A percentile compares a stretch with the other conserved stretches of the same genome.
These are phyloP conservation scores for Leptographium wingfieldii DNA, from an alignment of 2,329 filamentous ascomycete species.

Conservation along the genomic window DNA sequence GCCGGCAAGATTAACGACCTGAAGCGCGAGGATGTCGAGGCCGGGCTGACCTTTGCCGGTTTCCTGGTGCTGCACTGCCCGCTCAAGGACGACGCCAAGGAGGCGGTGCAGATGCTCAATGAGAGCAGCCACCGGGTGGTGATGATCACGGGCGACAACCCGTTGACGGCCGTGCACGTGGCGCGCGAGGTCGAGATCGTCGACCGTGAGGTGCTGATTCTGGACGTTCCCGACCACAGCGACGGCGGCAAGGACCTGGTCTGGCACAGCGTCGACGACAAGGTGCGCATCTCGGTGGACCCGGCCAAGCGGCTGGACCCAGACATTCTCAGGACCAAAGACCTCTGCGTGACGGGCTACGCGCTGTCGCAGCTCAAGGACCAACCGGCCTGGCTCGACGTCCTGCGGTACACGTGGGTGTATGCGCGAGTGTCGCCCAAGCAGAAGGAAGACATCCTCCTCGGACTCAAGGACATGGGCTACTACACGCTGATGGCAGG, in stretches of 20 bases:
- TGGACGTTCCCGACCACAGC: constrained; percentile 89
- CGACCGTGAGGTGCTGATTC: constrained; percentile 84
- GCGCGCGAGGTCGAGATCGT: constrained; percentile 95
- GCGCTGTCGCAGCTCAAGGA: constrained; percentile 81
- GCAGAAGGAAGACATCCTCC: constrained; percentile 97
- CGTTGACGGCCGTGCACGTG: constrained; percentile 89
- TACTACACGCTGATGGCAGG: constrained; percentile 99
- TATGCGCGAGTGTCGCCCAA: constrained; percentile 97
- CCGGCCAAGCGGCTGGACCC: constrained; percentile 67
- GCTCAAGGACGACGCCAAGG: constrained; percentile 89
- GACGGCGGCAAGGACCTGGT: constrained; percentile 66
- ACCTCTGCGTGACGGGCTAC: constrained; percentile 92
- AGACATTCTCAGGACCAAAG: constrained; percentile 71
- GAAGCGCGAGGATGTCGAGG: constrained; percentile 85
- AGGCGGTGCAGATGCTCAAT: constrained; percentile 91
- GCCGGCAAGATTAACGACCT: constrained; percentile 81
- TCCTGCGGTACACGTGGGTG: constrained; percentile 88
- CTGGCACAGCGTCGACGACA: constrained; percentile 93
- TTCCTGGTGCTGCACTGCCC: constrained; percentile 94
- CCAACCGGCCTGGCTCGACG: constrained; percentile 59
- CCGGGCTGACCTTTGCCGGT: constrained; percentile 74
- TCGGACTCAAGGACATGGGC: constrained; percentile 88
- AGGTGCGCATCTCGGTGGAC: constrained; percentile 73
- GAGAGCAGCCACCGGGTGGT: constrained; percentile 97
- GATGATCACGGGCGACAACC: constrained; percentile 99